Percentiles rank a stretch among this genome's conserved stretches.
phyloP scores from a whole-genome alignment of 176 grass and related monocot genomes.

The Areca catechu region DNA sequence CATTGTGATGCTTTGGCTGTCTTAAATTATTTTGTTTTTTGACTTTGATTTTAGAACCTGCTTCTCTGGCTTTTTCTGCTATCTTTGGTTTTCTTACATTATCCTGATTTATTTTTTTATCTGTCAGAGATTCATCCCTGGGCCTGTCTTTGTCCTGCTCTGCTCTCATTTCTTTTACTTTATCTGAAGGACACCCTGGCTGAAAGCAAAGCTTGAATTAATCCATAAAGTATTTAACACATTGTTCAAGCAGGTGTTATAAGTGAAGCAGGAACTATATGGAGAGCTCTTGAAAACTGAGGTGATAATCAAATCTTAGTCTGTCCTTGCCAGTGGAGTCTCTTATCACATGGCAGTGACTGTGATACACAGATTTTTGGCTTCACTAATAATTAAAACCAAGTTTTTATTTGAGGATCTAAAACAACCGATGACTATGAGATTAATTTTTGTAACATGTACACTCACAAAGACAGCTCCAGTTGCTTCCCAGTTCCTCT shows the following conservation, averaged over 20 bases:
- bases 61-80: neutral
- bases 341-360: too few species aligned
- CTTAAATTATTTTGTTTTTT: neutral
- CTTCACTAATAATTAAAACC: too few species aligned
- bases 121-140: neutral
- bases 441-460: neutral
- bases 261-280: too few species aligned
- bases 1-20: too few species aligned
- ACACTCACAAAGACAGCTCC: constrained; percentile 2
- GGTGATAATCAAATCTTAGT: too few species aligned
- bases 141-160: neutral
- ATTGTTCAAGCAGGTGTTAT: neutral
- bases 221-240: neutral
- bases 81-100: neutral
- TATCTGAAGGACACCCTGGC: neutral
- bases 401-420: too few species aligned
- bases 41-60: neutral
- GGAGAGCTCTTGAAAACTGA: too few species aligned
- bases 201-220: neutral
- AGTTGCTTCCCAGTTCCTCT: constrained; percentile 1
- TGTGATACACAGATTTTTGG: too few species aligned
- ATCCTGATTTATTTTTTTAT: neutral
- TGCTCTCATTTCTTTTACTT: neutral
- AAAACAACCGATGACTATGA: too few species aligned
- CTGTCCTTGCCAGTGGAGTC: too few species aligned